Percentiles rank a stretch among this genome's conserved stretches.
phyloP scores from a whole-genome alignment of 2,329 filamentous ascomycete species.

The Colletotrichum zoysiae region DNA sequence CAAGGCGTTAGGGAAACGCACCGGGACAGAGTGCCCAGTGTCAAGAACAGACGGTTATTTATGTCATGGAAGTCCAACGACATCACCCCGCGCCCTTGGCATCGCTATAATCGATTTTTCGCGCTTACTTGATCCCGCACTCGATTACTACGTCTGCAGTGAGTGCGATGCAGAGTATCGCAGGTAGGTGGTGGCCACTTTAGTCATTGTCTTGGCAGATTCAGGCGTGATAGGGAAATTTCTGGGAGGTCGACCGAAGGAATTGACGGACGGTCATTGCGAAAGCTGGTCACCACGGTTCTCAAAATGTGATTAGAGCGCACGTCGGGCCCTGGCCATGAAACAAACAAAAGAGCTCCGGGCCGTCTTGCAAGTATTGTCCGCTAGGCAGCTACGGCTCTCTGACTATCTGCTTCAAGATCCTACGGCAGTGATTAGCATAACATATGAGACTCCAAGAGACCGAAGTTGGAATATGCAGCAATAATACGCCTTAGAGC shows the following conservation, averaged over 20 bases:
- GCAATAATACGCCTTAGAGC: background rate
- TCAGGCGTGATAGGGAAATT: too few species aligned
- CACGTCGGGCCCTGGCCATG: constrained; percentile 8
- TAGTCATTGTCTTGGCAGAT: background rate
- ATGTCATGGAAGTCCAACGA: background rate
- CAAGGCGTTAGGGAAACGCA: constrained; percentile 43
- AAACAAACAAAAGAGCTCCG: background rate
- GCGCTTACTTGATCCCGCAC: background rate
- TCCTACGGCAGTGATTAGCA: background rate
- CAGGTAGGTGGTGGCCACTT: background rate
- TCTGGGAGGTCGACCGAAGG: background rate
- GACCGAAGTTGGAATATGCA: constrained; percentile 7
- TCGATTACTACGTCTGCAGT: background rate
- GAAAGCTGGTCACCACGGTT: constrained; percentile 5
- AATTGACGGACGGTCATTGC: background rate
- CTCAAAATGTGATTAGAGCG: constrained; percentile 35
- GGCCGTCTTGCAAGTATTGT: background rate
- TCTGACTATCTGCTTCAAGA: background rate
- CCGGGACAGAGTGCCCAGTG: background rate
- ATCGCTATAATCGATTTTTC: background rate
- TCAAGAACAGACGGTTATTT: background rate
- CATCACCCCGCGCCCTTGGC: background rate
- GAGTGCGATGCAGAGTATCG: background rate
- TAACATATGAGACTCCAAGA: constrained; percentile 14
- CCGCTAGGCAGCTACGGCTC: background rate